phyloP scores from a whole-genome alignment of 2,329 filamentous ascomycete species.

The Blumeriella jaapii region DNA sequence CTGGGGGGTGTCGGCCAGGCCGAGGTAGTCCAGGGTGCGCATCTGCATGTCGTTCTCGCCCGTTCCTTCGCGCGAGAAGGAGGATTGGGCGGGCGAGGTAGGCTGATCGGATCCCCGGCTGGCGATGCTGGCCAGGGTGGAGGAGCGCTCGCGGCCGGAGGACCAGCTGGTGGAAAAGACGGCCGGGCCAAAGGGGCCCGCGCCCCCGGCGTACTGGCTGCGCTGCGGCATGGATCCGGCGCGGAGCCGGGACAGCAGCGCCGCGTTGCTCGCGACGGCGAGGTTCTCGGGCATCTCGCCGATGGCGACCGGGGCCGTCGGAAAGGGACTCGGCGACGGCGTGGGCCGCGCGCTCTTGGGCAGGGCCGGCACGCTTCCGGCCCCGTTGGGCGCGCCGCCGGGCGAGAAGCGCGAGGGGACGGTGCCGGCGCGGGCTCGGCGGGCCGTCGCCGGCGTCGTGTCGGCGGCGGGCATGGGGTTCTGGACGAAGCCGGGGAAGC shows the following conservation, averaged over 20 bases:
- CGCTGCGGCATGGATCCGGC: conserved; percentile 92
- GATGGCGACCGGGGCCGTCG: conserved; percentile 49
- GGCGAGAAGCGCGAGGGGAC: conserved; percentile 91
- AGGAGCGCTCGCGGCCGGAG: conserved; percentile 67
- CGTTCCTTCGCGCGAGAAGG: conserved; percentile 74
- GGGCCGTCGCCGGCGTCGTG: conserved; percentile 51
- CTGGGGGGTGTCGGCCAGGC: conserved; percentile 86
- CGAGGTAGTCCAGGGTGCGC: conserved; percentile 90
- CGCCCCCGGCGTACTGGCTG: conserved; percentile 49
- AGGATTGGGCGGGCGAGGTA: conserved; percentile 75
- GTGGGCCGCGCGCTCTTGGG: conserved; percentile 76
- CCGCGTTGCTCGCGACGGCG: conserved; percentile 45
- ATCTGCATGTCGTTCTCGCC: conserved; percentile 78
- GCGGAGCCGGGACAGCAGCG: conserved; percentile 72
- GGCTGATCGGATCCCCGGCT: conserved; percentile 88
- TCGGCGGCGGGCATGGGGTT: conserved; percentile 58
- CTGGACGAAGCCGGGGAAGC: conserved; percentile 80
- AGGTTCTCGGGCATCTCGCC: conserved; percentile 33
- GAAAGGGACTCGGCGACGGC: conserved; percentile 78
- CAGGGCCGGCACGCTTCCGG: conserved; percentile 36
- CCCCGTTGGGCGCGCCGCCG: conserved; percentile 49
- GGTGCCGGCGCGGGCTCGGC: conserved; percentile 83
- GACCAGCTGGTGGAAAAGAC: conserved; percentile 85
- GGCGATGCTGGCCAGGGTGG: conserved; percentile 69
- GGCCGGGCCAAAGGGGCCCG: conserved; percentile 72